These are phyloP conservation scores for Jatropha multifida DNA, from an alignment of 441 rosid genomes.

Conservation along the genomic window DNA sequence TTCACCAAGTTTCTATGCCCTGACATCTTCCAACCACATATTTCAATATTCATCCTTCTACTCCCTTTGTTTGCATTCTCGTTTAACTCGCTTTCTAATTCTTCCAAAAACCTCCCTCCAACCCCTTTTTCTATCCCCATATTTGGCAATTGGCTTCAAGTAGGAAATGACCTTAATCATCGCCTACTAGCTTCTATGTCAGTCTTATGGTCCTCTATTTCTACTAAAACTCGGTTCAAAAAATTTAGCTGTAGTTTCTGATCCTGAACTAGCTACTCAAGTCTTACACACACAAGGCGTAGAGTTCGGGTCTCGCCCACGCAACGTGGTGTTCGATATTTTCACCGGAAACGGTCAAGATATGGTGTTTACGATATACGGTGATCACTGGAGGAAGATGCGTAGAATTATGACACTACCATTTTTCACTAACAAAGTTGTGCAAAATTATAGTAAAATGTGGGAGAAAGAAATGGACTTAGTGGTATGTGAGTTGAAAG, in stretches of 20 bases:
- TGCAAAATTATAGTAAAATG: conserved; percentile 41
- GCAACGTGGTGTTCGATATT: conserved; percentile 58
- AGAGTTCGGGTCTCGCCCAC: conserved; percentile 62
- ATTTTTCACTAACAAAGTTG: conserved; percentile 64
- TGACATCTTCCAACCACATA: not conserved
- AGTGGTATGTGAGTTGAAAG: conserved; percentile 41
- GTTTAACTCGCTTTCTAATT: not conserved
- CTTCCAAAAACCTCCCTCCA: conserved; percentile 36
- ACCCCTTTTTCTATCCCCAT: conserved; percentile 47
- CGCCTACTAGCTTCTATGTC: conserved; percentile 46
- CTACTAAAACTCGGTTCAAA: conserved; percentile 50
- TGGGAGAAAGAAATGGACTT: conserved; percentile 62
- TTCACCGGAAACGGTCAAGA: conserved; percentile 64
- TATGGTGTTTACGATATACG: conserved; percentile 68
- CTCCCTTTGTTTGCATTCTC: conserved; percentile 12
- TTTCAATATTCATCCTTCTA: conserved; percentile 12
- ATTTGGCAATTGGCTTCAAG: conserved; percentile 64
- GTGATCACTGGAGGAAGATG: conserved; percentile 67
- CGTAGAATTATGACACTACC: conserved; percentile 63
- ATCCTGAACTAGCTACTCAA: conserved; percentile 48
- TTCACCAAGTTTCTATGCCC: not conserved
- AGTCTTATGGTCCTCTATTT: conserved; percentile 44
- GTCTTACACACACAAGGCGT: conserved; percentile 59
- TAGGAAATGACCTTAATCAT: conserved; percentile 61
- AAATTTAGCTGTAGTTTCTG: conserved; percentile 44